Percentiles rank a stretch among this genome's conserved stretches.
Conservation (phyloP, 495 filamentous ascomycete species). For the Pyrenopolyporus hunteri region DNA sequence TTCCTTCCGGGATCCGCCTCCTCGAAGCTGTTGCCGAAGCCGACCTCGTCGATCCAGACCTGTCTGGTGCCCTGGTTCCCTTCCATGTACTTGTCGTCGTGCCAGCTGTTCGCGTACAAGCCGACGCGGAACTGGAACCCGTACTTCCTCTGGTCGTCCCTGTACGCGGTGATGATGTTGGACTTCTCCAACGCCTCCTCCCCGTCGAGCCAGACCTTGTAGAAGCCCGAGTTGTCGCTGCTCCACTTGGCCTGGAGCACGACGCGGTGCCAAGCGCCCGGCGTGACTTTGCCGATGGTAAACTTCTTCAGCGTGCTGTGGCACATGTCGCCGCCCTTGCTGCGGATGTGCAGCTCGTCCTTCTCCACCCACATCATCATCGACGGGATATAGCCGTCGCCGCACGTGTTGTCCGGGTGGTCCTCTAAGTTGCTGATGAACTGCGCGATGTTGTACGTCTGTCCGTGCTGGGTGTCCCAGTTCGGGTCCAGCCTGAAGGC, state of each 20-base stretch:
- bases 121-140: conserved; percentile 59
- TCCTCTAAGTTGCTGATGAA: conserved; percentile 54
- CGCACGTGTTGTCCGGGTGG: conserved; percentile 50
- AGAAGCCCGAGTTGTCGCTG: conserved; percentile 50
- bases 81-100: conserved; percentile 51
- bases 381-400: conserved; percentile 57
- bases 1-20: conserved; percentile 47
- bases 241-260: conserved; percentile 55
- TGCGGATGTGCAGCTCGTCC: conserved; percentile 51
- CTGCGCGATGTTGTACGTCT: conserved; percentile 59
- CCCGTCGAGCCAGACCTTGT: conserved; percentile 57
- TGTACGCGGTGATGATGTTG: conserved; percentile 51
- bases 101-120: conserved; percentile 62
- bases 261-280: conserved; percentile 56
- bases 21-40: conserved; percentile 50
- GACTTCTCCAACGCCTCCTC: conserved; percentile 48
- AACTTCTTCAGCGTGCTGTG: conserved; percentile 37
- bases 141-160: conserved; percentile 42
- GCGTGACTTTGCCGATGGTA: conserved; percentile 45
- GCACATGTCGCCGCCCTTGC: conserved; percentile 53
- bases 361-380: conserved; percentile 58
- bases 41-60: conserved; percentile 60
- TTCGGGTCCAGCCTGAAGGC: conserved; percentile 53
- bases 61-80: conserved; percentile 55
- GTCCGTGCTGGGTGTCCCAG: conserved; percentile 54